Evolutionary conservation across 768 basidiomycete species (phyloP), one percentile per base, ranked within the genome.

Genomic region (Collybia nuda): DNA sequence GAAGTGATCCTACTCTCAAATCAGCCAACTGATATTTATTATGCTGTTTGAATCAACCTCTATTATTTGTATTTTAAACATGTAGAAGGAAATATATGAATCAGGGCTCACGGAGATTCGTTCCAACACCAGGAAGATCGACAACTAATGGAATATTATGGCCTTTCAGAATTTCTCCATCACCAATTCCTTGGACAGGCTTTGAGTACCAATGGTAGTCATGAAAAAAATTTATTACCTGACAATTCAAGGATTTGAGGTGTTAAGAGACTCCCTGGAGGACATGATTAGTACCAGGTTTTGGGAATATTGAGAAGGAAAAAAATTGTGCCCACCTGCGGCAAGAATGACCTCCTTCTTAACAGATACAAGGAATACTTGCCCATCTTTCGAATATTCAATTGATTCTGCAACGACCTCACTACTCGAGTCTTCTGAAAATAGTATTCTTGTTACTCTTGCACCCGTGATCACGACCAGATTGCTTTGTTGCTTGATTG

Each of bases 221-320:
- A 15, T 6, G n/a, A 4, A 11, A 32, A 11, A 11, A 3, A 14
- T 11, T 14, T 40, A n/a, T 32, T 21, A 57, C 56, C 56, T 2
- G 52, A 57, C 5, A 57, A 24, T 43, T 57, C 56, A 26, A 57
- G 23, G 12, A 57, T 26, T 42, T 54, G 52, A 6, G 55, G 51
- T 1, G 55, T 53, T 12, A 44, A 41, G 52, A 50, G 53, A 2
- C 23, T 36, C 14, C 49, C 49, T 32, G 32, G 12, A 38, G 24
- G 14, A 32, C 32, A 11, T 6, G 2, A 32, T 32, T 14, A 14
- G 12, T 32, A 32, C 12, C 14, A 3, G 3, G 2, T 11, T 11
- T 32, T 14, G 12, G 12, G 12, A 32, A 32, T 14, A 32, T 5
- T 14, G 14, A 5, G 32, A 32, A 5, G 9, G 32, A 26, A n/a